phyloP scores from a whole-genome alignment of 2,329 filamentous ascomycete genomes.

The Cladophialophora yegresii region DNA sequence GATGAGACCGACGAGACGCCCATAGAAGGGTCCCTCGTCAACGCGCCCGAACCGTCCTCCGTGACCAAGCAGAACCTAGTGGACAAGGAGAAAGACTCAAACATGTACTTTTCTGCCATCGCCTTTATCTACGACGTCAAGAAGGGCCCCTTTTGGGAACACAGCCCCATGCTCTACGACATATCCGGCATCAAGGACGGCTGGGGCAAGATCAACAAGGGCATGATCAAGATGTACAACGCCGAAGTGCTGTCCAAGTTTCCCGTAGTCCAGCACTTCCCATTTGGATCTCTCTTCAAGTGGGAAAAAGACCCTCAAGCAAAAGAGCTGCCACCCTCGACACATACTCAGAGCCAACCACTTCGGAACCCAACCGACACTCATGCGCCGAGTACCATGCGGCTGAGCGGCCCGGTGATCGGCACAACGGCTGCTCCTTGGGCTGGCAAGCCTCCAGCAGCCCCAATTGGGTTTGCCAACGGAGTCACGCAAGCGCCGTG shows the following conservation, averaged over 20 bases:
- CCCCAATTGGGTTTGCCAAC: slow-evolving; percentile 35
- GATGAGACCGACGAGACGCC: slow-evolving; percentile 65
- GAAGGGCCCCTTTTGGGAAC: slow-evolving; percentile 89
- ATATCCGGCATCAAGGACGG: slow-evolving; percentile 86
- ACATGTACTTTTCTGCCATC: slow-evolving; percentile 93
- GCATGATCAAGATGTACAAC: slow-evolving; percentile 99
- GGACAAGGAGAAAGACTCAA: slow-evolving; percentile 63
- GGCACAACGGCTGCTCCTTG: slow-evolving; percentile 36
- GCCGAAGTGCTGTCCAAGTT: slow-evolving; percentile 96
- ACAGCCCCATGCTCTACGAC: slow-evolving; percentile 91
- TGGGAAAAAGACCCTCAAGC: slow-evolving; percentile 71
- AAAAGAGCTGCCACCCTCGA: slow-evolving; percentile 50
- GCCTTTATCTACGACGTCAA: slow-evolving; percentile 98
- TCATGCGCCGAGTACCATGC: slow-evolving; percentile 18
- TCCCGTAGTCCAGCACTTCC: slow-evolving; percentile 96
- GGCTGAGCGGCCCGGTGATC: slow-evolving; percentile 19
- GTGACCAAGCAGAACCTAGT: slow-evolving; percentile 68
- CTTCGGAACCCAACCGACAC: slow-evolving; percentile 34
- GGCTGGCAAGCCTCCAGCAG: slow-evolving; percentile 26
- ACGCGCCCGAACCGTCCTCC: slow-evolving; percentile 70
- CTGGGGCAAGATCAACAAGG: slow-evolving; percentile 99
- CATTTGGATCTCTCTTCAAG: slow-evolving; percentile 76
- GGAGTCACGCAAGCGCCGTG: slow-evolving; percentile 38
- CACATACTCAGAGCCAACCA: slow-evolving; percentile 63
- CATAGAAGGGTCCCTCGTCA: slow-evolving; percentile 72